Percentiles rank a stretch among this genome's conserved stretches.
These are phyloP conservation scores for Silene uniflora DNA, from an alignment of 148 eudicot species.

Conservation along the genomic window DNA sequence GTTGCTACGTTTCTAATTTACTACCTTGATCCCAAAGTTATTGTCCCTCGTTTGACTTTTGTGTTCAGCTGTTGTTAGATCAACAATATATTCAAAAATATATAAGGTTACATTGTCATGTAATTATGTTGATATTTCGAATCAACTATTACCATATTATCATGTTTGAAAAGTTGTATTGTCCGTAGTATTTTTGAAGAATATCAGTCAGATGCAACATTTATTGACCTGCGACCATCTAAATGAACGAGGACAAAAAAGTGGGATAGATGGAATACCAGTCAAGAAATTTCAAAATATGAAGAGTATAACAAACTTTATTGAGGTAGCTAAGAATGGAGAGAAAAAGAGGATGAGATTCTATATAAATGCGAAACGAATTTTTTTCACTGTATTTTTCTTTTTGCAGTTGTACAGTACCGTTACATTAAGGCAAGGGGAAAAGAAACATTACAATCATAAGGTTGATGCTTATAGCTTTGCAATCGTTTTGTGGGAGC, in stretches of 20 bases:
- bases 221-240: neutral
- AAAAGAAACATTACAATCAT: conserved; percentile 93
- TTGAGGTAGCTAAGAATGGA: neutral
- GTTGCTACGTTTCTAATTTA: neutral
- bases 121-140: neutral
- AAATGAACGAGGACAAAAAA: neutral
- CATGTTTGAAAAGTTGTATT: neutral
- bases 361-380: neutral
- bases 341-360: neutral
- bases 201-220: neutral
- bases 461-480: conserved; percentile 98
- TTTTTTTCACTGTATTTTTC: neutral
- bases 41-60: no score
- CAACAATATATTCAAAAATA: no score
- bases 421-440: conserved; percentile 91
- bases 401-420: conserved; percentile 49
- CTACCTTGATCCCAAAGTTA: neutral
- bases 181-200: neutral
- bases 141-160: neutral
- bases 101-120: no score
- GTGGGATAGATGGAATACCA: neutral
- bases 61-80: no score
- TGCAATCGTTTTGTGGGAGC: conserved; percentile 96
- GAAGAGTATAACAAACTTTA: neutral
- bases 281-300: neutral